These are phyloP conservation scores for Leucogyrophana mollusca DNA, from an alignment of 768 basidiomycete genomes.

Conservation along the genomic window DNA sequence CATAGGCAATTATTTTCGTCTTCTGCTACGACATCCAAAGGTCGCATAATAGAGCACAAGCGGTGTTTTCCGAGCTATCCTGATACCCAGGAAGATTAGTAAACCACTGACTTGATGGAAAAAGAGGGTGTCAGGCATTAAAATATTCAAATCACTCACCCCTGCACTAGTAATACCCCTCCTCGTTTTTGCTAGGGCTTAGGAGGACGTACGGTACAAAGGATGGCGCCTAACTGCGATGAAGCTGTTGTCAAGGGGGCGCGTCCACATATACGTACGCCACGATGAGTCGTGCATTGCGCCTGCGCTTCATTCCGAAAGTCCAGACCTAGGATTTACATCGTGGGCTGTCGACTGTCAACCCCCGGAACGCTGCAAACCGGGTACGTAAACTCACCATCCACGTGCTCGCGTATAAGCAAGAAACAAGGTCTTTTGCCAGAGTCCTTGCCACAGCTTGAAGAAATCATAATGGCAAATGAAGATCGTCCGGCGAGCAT, in stretches of 20 bases:
- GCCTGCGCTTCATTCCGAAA: neutral
- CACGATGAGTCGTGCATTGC: neutral
- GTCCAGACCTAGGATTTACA: neutral
- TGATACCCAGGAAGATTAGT: too few relatives aligned
- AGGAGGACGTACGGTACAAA: too few relatives aligned
- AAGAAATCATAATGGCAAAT: neutral
- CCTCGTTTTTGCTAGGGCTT: too few relatives aligned
- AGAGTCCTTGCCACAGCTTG: neutral
- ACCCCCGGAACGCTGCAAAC: neutral
- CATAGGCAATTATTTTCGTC: too few relatives aligned
- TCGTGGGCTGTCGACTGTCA: neutral
- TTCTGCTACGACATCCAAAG: neutral
- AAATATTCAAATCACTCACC: conserved; percentile 19
- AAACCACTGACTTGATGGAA: neutral
- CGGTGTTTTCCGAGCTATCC: neutral
- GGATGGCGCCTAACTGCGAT: too few relatives aligned
- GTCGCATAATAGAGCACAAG: neutral
- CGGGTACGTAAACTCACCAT: neutral
- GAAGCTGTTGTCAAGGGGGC: too few relatives aligned
- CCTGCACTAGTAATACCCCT: neutral
- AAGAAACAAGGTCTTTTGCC: neutral
- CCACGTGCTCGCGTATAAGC: neutral
- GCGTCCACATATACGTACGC: neutral
- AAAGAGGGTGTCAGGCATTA: conserved; percentile 14
- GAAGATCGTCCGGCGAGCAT: neutral